phyloP scores from a whole-genome alignment of 129 eudicot genomes.

The Arctium lappa region DNA sequence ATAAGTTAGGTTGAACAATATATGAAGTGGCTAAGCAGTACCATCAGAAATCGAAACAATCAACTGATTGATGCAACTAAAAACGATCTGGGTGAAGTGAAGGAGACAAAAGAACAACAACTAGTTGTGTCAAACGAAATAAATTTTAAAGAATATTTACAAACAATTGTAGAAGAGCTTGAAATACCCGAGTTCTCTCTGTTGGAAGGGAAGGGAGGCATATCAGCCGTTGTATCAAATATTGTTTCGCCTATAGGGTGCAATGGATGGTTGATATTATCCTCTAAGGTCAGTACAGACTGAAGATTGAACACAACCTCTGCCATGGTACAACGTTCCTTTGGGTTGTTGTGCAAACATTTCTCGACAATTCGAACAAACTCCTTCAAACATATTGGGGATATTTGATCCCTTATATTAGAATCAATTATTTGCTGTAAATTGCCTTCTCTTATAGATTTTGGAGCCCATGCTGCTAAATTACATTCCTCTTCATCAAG shows the following conservation, averaged over 20 bases:
- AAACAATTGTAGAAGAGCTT: not conserved
- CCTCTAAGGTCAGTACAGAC: conserved; percentile 1
- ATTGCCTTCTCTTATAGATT: conserved; percentile 26
- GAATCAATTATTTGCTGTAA: conserved; percentile 13
- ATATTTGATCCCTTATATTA: conserved; percentile 12
- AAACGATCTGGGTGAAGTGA: too few species aligned
- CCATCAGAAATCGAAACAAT: not conserved
- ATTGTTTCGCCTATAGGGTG: not conserved
- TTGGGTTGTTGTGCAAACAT: conserved; percentile 18
- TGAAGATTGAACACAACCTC: conserved; percentile 19
- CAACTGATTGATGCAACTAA: too few species aligned
- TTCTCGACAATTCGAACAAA: conserved; percentile 8
- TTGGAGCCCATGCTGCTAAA: conserved; percentile 35
- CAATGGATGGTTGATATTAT: not conserved
- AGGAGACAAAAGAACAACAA: too few species aligned
- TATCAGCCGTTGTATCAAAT: not conserved
- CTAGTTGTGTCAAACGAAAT: too few species aligned
- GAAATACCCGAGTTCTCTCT: not conserved
- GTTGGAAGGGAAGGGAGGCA: not conserved
- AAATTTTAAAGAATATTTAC: not conserved
- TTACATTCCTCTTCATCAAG: conserved; percentile 24
- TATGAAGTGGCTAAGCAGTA: not conserved
- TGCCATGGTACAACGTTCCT: conserved; percentile 23
- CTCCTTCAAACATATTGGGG: conserved; percentile 17
- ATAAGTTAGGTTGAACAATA: not conserved